Base-by-base conservation (phyloP, 106 monocot species). In the Hemerocallis citrina region DNA sequence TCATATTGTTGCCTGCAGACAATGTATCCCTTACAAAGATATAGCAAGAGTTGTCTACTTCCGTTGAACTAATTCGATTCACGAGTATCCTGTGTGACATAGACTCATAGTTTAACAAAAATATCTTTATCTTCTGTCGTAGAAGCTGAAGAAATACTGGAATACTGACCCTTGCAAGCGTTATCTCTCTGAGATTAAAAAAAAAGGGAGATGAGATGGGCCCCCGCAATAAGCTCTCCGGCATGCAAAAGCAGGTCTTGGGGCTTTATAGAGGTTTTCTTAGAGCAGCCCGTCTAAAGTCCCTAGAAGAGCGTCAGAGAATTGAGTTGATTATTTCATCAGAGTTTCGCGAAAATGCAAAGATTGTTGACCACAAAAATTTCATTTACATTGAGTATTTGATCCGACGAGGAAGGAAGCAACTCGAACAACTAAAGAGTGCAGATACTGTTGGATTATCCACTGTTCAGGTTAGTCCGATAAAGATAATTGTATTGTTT, bases 231-330 rank as follows among this genome's bases (percentile, higher is more conserved):
- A 81, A 76, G 59, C 57, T 84, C 29, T 95, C 90, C 35, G 90
- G 90, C 57, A 73, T 96, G 66, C 95, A 96, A 69, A 90, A 73
- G 68, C 95, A 90, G 66, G 86, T 96, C 0, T 67, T 90, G 33
- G 73, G 67, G 0, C 67, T 96, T 10, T 90, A 96, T 69, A 71
- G 95, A 43, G 59, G 66, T 7, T 96, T 96, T 66, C 86, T 95
- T 57, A 74, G 90, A 21, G 86, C 84, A 48, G 83, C 90, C 59
- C 81, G 79, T 25, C 30, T 54, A 0, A 96, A 96, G 70, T 32
- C 43, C 21, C 63, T 81, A 17, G 84, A 90, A 61, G 89, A 90
- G 45, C 80, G 86, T 27, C 36, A 34, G 17, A 83, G 67, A 51
- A 86, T 90, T 45, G 66, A 83, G 31, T 81, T 76, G 5, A 65